These are phyloP conservation scores for Daldinia sp. DNA, from an alignment of 2,329 filamentous ascomycete species.

Conservation along the genomic window DNA sequence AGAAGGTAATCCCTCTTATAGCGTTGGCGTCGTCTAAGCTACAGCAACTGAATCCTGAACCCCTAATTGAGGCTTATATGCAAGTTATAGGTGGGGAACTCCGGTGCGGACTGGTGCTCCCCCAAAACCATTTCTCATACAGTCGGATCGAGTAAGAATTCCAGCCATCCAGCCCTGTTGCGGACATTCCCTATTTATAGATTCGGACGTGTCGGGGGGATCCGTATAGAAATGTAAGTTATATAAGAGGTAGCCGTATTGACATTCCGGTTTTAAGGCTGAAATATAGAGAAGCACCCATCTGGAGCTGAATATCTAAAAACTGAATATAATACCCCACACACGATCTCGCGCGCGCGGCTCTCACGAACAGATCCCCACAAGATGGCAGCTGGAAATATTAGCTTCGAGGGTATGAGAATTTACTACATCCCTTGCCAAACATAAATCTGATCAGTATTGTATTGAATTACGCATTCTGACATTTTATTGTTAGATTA, in stretches of 20 bases:
- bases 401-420: slow-evolving; percentile 46
- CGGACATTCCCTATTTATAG: slow-evolving; percentile 5
- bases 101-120: slow-evolving; percentile 21
- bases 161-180: not conserved
- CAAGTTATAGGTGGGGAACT: slow-evolving; percentile 32
- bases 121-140: not conserved
- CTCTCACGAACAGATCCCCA: not conserved
- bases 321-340: not conserved
- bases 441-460: not conserved
- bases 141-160: slow-evolving; percentile 17
- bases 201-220: slow-evolving; percentile 34
- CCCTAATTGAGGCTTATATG: slow-evolving; percentile 6
- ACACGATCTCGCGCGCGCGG: not conserved
- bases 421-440: slow-evolving; percentile 1
- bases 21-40: not conserved
- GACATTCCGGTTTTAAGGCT: slow-evolving; percentile 20
- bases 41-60: not conserved
- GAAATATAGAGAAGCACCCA: not conserved
- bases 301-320: not conserved
- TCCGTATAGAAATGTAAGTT: slow-evolving; percentile 20
- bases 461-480: slow-evolving; percentile 9
- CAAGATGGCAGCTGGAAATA: slow-evolving; percentile 41
- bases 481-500: slow-evolving; percentile 43
- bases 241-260: slow-evolving; percentile 2
- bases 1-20: not conserved